These are phyloP conservation scores for Russula sp. DNA, from an alignment of 768 basidiomycete species.

Conservation along the genomic window DNA sequence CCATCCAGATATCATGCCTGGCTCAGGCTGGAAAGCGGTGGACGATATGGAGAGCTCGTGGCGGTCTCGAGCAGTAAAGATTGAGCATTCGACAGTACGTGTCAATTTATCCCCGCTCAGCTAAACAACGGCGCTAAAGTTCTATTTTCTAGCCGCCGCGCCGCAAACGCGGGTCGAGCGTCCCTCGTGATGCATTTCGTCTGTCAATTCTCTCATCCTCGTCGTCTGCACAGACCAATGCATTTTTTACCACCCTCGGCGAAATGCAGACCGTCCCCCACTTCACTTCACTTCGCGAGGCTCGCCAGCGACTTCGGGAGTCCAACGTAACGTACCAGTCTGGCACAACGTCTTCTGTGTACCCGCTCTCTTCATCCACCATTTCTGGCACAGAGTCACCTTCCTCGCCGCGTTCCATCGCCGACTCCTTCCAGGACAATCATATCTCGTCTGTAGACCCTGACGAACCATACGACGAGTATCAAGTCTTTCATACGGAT, in stretches of 20 bases:
- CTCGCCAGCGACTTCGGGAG: slow-evolving; percentile 33
- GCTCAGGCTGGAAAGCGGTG: slow-evolving; percentile 12
- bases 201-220: slow-evolving; percentile 21
- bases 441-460: slow-evolving; percentile 31
- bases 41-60: slow-evolving; percentile 22
- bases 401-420: slow-evolving; percentile 54
- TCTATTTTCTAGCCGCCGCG: slow-evolving; percentile 5
- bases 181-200: slow-evolving; percentile 25
- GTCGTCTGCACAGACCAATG: slow-evolving; percentile 21
- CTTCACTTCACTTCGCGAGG: slow-evolving; percentile 24
- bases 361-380: slow-evolving; percentile 67
- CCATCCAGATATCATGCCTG: slow-evolving; percentile 13
- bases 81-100: slow-evolving; percentile 21
- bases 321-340: slow-evolving; percentile 59
- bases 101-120: background rate
- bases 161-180: slow-evolving; percentile 25
- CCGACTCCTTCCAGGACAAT: slow-evolving; percentile 39
- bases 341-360: slow-evolving; percentile 67
- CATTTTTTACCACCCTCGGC: slow-evolving; percentile 23
- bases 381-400: slow-evolving; percentile 58
- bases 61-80: slow-evolving; percentile 19
- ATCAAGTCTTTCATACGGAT: slow-evolving; percentile 44
- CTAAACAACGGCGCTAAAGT: background rate
- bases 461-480: slow-evolving; percentile 26
- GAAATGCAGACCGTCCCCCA: slow-evolving; percentile 25